Conservation (phyloP, 2,329 filamentous ascomycete genomes). For the Ascochyta koolunga region DNA sequence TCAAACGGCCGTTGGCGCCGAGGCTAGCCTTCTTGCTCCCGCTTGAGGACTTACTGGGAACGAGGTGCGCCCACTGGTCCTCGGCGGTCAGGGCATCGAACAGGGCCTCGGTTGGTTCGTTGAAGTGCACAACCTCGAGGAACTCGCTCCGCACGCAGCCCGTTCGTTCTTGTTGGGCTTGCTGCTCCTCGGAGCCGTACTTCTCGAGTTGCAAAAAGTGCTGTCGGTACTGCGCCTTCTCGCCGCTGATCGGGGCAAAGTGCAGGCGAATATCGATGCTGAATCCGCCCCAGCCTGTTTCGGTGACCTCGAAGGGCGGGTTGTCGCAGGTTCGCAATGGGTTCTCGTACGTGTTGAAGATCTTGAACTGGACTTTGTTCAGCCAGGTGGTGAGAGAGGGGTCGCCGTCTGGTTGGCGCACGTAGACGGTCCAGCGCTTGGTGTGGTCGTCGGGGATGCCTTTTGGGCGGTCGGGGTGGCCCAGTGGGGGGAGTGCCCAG, state of each 20-base stretch:
- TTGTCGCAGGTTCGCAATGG: conserved; percentile 77
- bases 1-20: conserved; percentile 41
- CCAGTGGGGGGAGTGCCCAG: conserved; percentile 69
- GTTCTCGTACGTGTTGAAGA: conserved; percentile 96
- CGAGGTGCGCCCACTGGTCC: conserved; percentile 60
- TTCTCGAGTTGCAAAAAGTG: conserved; percentile 91
- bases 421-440: conserved; percentile 94
- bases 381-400: conserved; percentile 91
- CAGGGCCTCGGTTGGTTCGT: conserved; percentile 92
- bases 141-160: conserved; percentile 75
- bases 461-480: conserved; percentile 66
- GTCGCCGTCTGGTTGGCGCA: conserved; percentile 85
- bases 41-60: conserved; percentile 47
- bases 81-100: conserved; percentile 84
- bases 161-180: conserved; percentile 61
- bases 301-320: conserved; percentile 81
- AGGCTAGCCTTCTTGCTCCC: conserved; percentile 48
- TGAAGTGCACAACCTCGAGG: conserved; percentile 95
- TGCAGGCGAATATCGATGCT: conserved; percentile 95
- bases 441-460: conserved; percentile 88
- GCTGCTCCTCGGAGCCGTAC: conserved; percentile 74
- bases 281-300: conserved; percentile 98
- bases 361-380: conserved; percentile 95
- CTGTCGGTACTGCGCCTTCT: conserved; percentile 96
- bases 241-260: conserved; percentile 83